Evolutionary conservation across 1,284 basidiomycete species (phyloP).

Genomic region (Microbotryum violaceum): DNA sequence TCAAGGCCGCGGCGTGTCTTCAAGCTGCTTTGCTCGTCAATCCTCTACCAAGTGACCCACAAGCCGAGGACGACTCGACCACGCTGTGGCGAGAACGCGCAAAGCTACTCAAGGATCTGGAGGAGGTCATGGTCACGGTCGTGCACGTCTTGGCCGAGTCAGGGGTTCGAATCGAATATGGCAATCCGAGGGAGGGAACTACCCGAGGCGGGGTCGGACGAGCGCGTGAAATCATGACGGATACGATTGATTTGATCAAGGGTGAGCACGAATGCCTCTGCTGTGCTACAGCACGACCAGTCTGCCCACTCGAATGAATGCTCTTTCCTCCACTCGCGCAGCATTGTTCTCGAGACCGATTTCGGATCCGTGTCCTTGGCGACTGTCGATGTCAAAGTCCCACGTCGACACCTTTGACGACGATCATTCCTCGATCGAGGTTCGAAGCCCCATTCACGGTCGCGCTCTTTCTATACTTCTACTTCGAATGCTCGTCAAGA

Average conservation of each 20-base stretch:
- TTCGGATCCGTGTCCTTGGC: constrained; percentile 4
- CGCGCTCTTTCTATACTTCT: constrained; percentile 5
- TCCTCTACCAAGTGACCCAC: neutral
- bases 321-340: neutral
- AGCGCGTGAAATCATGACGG: constrained; percentile 22
- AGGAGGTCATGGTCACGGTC: constrained; percentile 3
- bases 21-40: neutral
- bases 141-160: constrained; percentile 17
- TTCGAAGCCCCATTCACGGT: constrained; percentile 10
- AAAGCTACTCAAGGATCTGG: constrained; percentile 1
- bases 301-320: neutral
- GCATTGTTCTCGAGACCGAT: constrained; percentile 7
- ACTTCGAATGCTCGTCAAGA: constrained; percentile 10
- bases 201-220: constrained; percentile 20
- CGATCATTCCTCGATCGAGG: constrained; percentile 5
- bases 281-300: constrained; percentile 1
- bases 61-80: neutral
- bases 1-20: neutral
- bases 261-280: constrained; percentile 6
- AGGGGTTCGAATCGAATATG: constrained; percentile 17
- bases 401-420: constrained; percentile 1
- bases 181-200: neutral
- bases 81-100: constrained; percentile 9
- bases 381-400: too few relatives aligned
- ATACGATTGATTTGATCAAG: constrained; percentile 12